These are phyloP conservation scores for Cicer cuneatum DNA, from an alignment of 306 rosid genomes.

Conservation along the genomic window DNA sequence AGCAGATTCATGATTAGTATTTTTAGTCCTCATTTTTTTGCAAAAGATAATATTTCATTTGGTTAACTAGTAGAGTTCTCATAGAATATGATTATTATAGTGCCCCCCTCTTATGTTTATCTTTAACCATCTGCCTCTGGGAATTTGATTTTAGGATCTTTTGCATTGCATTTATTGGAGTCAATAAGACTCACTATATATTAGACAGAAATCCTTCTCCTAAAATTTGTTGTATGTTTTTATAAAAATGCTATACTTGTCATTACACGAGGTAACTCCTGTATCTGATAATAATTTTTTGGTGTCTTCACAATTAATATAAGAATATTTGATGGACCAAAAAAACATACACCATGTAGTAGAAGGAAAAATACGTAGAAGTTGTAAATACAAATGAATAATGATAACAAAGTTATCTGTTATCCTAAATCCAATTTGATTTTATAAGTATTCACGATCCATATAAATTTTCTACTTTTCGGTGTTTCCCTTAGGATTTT, in stretches of 20 bases:
- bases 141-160: background rate
- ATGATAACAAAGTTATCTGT: background rate
- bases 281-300: too few relatives aligned
- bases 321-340: background rate
- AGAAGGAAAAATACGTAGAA: background rate
- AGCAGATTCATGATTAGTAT: conserved; percentile 32
- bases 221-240: background rate
- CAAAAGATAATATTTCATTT: background rate
- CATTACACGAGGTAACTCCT: background rate
- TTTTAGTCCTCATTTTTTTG: conserved; percentile 1
- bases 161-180: conserved; percentile 2
- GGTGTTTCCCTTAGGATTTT: background rate
- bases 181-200: background rate
- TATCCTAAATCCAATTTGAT: too few relatives aligned
- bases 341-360: background rate
- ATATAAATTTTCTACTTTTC: background rate
- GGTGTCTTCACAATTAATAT: background rate
- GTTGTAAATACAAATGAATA: background rate
- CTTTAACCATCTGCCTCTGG: conserved; percentile 3
- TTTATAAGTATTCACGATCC: background rate
- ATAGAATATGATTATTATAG: background rate
- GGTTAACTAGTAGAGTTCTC: conserved; percentile 28
- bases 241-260: background rate
- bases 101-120: background rate
- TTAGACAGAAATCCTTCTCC: background rate